Evolutionary conservation across 108 stramenopile species (phyloP).

Genomic region (Fragilaria crotonensis): DNA sequence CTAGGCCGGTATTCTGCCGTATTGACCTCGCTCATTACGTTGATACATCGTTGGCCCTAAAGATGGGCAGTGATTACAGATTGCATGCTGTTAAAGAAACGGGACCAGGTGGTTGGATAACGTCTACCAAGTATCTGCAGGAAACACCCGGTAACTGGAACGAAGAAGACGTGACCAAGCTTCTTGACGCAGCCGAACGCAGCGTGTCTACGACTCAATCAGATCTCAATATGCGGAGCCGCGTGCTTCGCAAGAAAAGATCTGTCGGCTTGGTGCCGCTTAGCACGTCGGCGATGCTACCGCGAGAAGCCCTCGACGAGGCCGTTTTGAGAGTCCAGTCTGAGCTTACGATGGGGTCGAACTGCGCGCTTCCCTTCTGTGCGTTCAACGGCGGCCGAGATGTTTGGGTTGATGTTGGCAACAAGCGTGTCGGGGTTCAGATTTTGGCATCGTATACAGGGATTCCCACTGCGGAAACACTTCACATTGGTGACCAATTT

Average conservation of each 20-base stretch:
- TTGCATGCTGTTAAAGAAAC: constrained; percentile 68
- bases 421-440: constrained; percentile 88
- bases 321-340: constrained; percentile 72
- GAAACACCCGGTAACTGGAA: constrained; percentile 83
- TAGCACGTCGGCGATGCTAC: constrained; percentile 41
- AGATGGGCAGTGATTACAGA: constrained; percentile 56
- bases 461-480: constrained; percentile 51
- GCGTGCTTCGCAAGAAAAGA: constrained; percentile 80
- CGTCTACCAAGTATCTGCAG: constrained; percentile 55
- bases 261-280: constrained; percentile 80
- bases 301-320: constrained; percentile 87
- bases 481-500: constrained; percentile 91
- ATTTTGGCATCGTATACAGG: constrained; percentile 75
- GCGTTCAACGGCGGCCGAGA: constrained; percentile 92
- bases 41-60: neutral
- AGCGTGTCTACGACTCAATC: constrained; percentile 36
- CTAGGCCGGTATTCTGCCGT: neutral
- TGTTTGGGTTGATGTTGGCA: constrained; percentile 90
- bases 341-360: constrained; percentile 14
- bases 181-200: constrained; percentile 72
- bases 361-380: constrained; percentile 69
- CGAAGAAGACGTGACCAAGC: constrained; percentile 38
- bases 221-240: constrained; percentile 65
- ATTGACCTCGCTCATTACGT: neutral
- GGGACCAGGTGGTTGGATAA: constrained; percentile 84